Evolutionary conservation across 2,329 filamentous ascomycete genomes (phyloP), one percentile per base, ranked within the genome.

Genomic region (Colletotrichum karsti): DNA sequence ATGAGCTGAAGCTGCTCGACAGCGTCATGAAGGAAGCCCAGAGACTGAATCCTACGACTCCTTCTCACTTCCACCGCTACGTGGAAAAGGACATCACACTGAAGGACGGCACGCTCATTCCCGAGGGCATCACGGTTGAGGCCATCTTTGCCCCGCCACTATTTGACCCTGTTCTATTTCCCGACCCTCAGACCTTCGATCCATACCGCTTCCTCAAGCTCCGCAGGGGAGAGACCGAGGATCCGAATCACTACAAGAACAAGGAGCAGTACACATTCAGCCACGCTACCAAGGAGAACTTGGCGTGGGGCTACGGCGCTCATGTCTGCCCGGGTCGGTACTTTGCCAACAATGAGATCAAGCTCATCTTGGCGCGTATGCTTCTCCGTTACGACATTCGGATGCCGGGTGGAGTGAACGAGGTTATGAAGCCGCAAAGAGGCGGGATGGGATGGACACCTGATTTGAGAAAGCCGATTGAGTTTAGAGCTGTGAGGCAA

Each of bases 1-100:
- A 63, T 1, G 76, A 76, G 46, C 67, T 78, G 20, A 75, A 74
- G 69, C 77, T 77, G 61, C 74, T 78, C 69, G 76, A 78, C 56
- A 78, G 76, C 42, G 78, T 77, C 64, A 77, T 78, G 63, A 77
- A 76, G 54, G 76, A 78, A 44, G 75, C 76, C 9, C 77, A 77
- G 58, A 71, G 77, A n/a, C 64, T 78, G 55, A 74, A 75, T 37
- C 75, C 76, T 15, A 67, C 69, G 1, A 62, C 59, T 4, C 48
- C 59, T 12, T 62, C 59, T 4, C 48, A 62, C 50, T 62, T 62
- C 9, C 59, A 62, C 15, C 59, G 85, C 65, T 84, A 82, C 66
- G 83, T 85, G 5, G 76, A 83, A 41, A 80, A 81, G 69, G 77
- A 82, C 12, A 79, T 87, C 70, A 80, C 79, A 12, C 81, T 69